Percentiles rank a stretch among this genome's conserved stretches.
Evolutionary conservation across 371 early-diverging fungal species (phyloP).

Genomic region (Mortierella sp.): DNA sequence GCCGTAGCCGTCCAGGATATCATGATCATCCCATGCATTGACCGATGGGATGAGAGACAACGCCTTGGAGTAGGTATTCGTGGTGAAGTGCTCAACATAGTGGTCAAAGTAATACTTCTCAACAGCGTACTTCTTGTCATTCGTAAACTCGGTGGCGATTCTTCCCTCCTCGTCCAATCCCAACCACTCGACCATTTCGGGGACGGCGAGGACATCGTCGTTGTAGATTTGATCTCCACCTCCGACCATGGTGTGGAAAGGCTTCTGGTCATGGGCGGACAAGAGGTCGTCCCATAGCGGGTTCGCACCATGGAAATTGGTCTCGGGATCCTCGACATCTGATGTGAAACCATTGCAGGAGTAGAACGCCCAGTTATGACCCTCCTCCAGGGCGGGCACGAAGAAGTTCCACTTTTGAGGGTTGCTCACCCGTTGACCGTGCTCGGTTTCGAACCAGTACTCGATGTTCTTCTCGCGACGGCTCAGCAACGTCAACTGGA

Average conservation of each 20-base stretch:
- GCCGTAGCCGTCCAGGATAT: constrained; percentile 83
- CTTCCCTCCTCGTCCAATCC: constrained; percentile 57
- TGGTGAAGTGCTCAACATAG: constrained; percentile 75
- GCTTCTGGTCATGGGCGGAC: constrained; percentile 38
- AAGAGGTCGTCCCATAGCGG: constrained; percentile 85
- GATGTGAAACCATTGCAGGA: constrained; percentile 42
- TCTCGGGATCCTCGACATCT: constrained; percentile 34
- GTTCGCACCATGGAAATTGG: constrained; percentile 66
- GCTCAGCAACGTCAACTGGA: constrained; percentile 22
- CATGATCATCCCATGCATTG: constrained; percentile 86
- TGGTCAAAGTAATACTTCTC: constrained; percentile 79
- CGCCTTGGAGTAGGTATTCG: constrained; percentile 67
- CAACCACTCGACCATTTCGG: constrained; percentile 56
- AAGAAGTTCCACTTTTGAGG: constrained; percentile 32
- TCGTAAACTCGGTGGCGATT: constrained; percentile 59
- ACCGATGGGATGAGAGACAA: constrained; percentile 78
- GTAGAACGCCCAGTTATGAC: constrained; percentile 39
- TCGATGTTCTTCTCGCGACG: constrained; percentile 29
- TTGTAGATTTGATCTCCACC: constrained; percentile 89
- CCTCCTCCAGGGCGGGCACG: constrained; percentile 30
- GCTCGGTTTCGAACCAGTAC: constrained; percentile 45
- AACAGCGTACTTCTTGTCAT: constrained; percentile 64
- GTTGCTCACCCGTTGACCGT: constrained; percentile 9
- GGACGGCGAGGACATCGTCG: constrained; percentile 59
- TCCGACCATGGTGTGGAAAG: constrained; percentile 74